Evolutionary conservation across 768 basidiomycete species (phyloP).

Genomic region (Coprinellus micaceus): DNA sequence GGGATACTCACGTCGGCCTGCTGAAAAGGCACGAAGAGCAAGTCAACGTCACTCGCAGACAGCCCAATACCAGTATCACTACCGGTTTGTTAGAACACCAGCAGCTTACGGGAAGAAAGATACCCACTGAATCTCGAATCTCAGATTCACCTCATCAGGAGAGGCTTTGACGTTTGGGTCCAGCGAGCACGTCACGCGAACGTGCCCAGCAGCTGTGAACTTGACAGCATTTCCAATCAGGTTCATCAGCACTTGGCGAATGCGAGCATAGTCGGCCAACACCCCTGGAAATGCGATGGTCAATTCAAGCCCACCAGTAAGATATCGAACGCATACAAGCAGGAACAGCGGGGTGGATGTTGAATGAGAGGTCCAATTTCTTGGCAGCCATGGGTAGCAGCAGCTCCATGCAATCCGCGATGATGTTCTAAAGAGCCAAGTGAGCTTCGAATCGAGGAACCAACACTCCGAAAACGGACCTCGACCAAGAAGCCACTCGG

Average conservation of each 20-base stretch:
- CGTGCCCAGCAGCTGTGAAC: conserved; percentile 62
- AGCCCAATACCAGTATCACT: conserved; percentile 76
- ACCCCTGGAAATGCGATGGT: conserved; percentile 46
- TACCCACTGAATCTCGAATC: conserved; percentile 62
- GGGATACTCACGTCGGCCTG: conserved; percentile 55
- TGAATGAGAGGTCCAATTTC: conserved; percentile 70
- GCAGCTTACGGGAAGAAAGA: not conserved
- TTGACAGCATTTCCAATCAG: conserved; percentile 75
- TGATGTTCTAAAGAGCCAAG: conserved; percentile 44
- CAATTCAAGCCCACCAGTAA: not conserved
- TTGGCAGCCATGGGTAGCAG: conserved; percentile 71
- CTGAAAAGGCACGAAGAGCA: conserved; percentile 71
- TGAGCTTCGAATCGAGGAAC: no score
- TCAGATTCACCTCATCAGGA: conserved; percentile 47
- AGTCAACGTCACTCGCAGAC: conserved; percentile 59
- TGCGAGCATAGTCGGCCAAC: conserved; percentile 68
- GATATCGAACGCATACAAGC: conserved; percentile 39
- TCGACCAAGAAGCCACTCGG: conserved; percentile 64
- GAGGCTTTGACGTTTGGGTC: conserved; percentile 33
- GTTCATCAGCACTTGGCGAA: conserved; percentile 78
- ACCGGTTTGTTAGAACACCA: not conserved
- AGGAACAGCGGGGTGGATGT: conserved; percentile 65
- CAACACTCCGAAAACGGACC: no score
- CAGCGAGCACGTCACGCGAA: conserved; percentile 59
- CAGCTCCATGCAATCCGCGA: conserved; percentile 77